Base-by-base conservation (phyloP, 2,329 filamentous ascomycete species). In the Neoarthrinium moseri region DNA sequence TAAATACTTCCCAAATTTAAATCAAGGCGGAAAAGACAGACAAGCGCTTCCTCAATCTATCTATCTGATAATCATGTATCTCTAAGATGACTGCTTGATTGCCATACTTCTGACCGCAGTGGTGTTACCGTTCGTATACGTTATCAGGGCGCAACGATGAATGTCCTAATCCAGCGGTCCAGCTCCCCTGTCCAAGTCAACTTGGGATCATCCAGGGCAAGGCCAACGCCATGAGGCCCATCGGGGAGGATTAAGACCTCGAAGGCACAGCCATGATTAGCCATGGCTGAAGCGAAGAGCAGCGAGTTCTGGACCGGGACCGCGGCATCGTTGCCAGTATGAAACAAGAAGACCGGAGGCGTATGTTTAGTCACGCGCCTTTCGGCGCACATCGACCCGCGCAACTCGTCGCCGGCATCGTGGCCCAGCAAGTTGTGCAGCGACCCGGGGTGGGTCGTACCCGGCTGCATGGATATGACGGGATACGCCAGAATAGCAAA, bases 341-440 rank as follows among this genome's bases (percentile, higher is more conserved):
- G 62, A 47, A 65, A 67, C n/a, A 63, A 22, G 51, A 70, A 69
- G 4, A 59, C 63, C 24, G 64, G 62, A 47, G 57, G 64, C 48
- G 58, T 59, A 13, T 41, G 29, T 5, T 22, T 45, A 6, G 46
- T 47, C 3, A 64, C 58, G 7, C 46, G 53, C 18, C 54, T 56
- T 48, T 63, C 54, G 10, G 61, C 58, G 6, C 51, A 58, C 46
- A 61, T 49, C 15, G 35, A 22, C 3, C 37, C 30, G 6, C 52
- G 43, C 45, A 51, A 44, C 26, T 44, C 43, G 4, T 43, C 41
- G 22, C 27, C n/a, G 33, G 46, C 38, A 10, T 43, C 35, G 24
- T 49, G 46, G 11, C 56, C 57, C 15, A 58, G 41, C n/a, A 59
- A 48, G 37, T 54, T 53, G 22, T 41, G 48, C 20, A 50, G 48